Evolutionary conservation across 805 yeast genomes (phyloP).

Genomic region (Monosporozyma aerobia): DNA sequence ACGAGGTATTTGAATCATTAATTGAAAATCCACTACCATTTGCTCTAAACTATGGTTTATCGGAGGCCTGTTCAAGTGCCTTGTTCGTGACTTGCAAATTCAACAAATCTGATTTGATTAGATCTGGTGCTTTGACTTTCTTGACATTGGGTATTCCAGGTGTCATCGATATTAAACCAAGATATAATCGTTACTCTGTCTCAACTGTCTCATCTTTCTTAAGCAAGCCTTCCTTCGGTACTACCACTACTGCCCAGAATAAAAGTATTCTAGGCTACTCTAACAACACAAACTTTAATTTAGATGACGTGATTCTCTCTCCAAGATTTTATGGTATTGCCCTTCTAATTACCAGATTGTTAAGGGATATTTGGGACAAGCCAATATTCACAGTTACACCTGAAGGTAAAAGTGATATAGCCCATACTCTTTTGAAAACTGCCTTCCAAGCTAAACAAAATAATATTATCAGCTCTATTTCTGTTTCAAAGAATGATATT

Average conservation of each 20-base stretch:
- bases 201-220: conserved; percentile 24
- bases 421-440: conserved; percentile 1
- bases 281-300: conserved; percentile 23
- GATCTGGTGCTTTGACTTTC: conserved; percentile 37
- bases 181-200: conserved; percentile 27
- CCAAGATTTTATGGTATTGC: conserved; percentile 88
- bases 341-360: conserved; percentile 64
- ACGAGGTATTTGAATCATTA: conserved; percentile 59
- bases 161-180: conserved; percentile 35
- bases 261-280: neutral
- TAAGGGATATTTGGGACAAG: conserved; percentile 70
- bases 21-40: conserved; percentile 64
- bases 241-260: conserved; percentile 10
- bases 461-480: conserved; percentile 18
- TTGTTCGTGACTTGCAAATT: conserved; percentile 73
- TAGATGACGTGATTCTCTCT: conserved; percentile 77
- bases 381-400: conserved; percentile 46
- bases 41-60: conserved; percentile 69
- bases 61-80: conserved; percentile 86
- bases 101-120: conserved; percentile 44
- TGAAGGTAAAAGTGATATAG: conserved; percentile 8
- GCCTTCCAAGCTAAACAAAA: conserved; percentile 5
- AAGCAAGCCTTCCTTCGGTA: conserved; percentile 15
- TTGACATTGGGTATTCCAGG: conserved; percentile 37
- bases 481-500: conserved; percentile 35